These are phyloP conservation scores for Dictyostelium citrinum DNA, from an alignment of 78 protist species.

Conservation along the genomic window DNA sequence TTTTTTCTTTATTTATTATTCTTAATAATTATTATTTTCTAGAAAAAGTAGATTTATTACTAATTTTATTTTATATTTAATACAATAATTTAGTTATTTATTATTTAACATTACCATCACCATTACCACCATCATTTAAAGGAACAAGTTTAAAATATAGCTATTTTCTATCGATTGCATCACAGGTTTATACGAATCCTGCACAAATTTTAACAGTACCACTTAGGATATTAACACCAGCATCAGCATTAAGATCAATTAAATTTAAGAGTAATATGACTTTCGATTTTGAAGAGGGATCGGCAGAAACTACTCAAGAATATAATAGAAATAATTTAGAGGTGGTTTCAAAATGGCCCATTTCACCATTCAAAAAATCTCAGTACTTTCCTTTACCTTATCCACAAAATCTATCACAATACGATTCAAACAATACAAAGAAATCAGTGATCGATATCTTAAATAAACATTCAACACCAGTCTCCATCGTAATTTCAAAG, in stretches of 20 bases:
- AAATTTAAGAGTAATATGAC: slow-evolving; percentile 36
- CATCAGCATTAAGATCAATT: slow-evolving; percentile 24
- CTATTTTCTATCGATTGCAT: slow-evolving; percentile 70
- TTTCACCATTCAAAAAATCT: slow-evolving; percentile 71
- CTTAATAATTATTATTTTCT: background rate
- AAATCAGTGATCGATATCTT: slow-evolving; percentile 57
- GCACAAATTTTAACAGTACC: slow-evolving; percentile 72
- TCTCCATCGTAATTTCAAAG: slow-evolving; percentile 54
- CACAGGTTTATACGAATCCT: slow-evolving; percentile 62
- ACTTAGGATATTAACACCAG: slow-evolving; percentile 62
- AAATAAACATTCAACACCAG: slow-evolving; percentile 45
- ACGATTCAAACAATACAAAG: slow-evolving; percentile 61
- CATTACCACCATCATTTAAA: slow-evolving; percentile 75
- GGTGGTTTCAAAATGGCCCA: slow-evolving; percentile 50
- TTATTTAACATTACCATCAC: slow-evolving; percentile 73
- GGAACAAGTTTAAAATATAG: slow-evolving; percentile 62
- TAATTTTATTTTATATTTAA: no score
- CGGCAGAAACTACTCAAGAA: slow-evolving; percentile 58
- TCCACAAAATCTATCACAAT: slow-evolving; percentile 68
- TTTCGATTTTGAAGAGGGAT: slow-evolving; percentile 61
- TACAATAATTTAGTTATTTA: slow-evolving; percentile 11
- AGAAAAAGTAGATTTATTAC: background rate
- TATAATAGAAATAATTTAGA: background rate
- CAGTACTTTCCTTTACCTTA: slow-evolving; percentile 74
- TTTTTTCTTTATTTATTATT: background rate